Evolutionary conservation across 805 yeast genomes (phyloP).

Genomic region (Schwanniomyces polymorphus): DNA sequence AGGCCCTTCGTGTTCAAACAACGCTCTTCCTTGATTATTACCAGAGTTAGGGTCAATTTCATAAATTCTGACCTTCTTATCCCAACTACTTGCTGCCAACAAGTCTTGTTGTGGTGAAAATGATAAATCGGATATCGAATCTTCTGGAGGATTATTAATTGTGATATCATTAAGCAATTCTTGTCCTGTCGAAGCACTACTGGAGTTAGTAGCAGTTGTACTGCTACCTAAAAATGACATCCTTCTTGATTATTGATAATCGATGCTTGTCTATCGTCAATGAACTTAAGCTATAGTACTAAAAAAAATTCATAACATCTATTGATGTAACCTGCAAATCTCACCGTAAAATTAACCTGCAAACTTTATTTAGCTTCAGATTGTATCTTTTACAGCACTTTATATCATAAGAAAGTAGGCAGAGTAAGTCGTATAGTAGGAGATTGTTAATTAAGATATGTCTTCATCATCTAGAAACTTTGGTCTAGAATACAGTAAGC

Average conservation of each 20-base stretch:
- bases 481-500: neutral
- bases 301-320: slow-evolving; percentile 1
- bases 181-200: slow-evolving; percentile 51
- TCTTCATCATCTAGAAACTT: neutral
- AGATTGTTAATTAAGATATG: neutral
- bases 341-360: neutral
- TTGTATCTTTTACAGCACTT: neutral
- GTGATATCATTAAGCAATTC: slow-evolving; percentile 70
- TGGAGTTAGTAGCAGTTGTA: slow-evolving; percentile 19
- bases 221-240: slow-evolving; percentile 40
- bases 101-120: slow-evolving; percentile 87
- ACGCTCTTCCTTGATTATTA: slow-evolving; percentile 80
- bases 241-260: neutral
- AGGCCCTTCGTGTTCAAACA: slow-evolving; percentile 88
- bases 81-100: slow-evolving; percentile 89
- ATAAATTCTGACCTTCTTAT: slow-evolving; percentile 88
- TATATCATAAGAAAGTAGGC: neutral
- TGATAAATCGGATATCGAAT: slow-evolving; percentile 77
- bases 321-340: slow-evolving; percentile 1
- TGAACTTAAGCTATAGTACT: neutral
- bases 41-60: slow-evolving; percentile 76
- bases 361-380: neutral
- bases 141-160: slow-evolving; percentile 84
- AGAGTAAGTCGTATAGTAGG: too few species aligned
- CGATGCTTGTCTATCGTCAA: neutral